Base-by-base conservation (phyloP, 139 green algal genomes). In the Haematococcus sp. region DNA sequence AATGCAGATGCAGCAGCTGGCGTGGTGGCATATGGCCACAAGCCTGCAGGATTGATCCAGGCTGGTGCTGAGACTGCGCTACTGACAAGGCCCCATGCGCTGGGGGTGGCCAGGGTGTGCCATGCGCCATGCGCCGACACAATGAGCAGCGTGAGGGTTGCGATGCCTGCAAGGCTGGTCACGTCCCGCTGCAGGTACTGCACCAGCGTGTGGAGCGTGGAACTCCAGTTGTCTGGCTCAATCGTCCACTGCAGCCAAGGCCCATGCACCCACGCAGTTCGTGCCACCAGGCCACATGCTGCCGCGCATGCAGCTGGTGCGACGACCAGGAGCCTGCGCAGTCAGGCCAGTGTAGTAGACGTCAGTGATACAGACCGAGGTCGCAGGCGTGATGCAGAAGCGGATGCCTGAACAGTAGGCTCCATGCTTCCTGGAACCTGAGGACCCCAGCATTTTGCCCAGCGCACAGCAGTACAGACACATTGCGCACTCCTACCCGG, bases 181-280 rank as follows among this genome's bases (percentile, higher is more conserved):
- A 65, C 4, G 58, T 65, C 58, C 25, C 58, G 58, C 58, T 19
- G 25, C 58, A 65, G 58, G 58, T 34, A 65, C 20, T 16, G 28
- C 20, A 34, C 20, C 58, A 65, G 25, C 11, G 28, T 65, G n/a
- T 65, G 25, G 11, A 27, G 22, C 20, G 58, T 40, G 20, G 25
- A 22, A 4, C 25, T n/a, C 58, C 11, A 19, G n/a, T 65, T 27
- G 11, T 4, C 58, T 22, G 58, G n/a, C 58, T 43, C 58, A 17
- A 65, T 4, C 20, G 20, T 35, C 58, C 58, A 65, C 27, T 65
- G 58, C 58, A 65, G 23, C 58, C 58, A 65, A 3, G 58, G 58
- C 58, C 58, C 58, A 35, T 65, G 58, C 4, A 4, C n/a, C 58
- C 58, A 65, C 4, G 20, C 25, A 35, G 58, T 13, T 4, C 58